A percentile compares a stretch with the other conserved stretches of the same genome.
Evolutionary conservation across 2,329 filamentous ascomycete species (phyloP).

Genomic region (Raffaelea ambrosiae): DNA sequence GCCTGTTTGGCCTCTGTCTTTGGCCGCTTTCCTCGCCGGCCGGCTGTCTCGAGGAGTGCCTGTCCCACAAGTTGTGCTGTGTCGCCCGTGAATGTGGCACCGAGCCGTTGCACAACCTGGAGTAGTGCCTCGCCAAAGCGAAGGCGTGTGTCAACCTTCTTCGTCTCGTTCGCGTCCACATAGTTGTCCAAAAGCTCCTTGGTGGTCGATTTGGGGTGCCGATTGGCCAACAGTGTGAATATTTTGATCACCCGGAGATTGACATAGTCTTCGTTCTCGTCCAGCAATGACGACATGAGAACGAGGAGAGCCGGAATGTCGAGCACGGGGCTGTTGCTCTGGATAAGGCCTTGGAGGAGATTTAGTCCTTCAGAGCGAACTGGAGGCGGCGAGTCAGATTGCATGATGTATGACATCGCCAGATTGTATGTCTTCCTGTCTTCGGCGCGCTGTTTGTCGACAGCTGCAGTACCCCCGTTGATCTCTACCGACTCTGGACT

Average conservation of each 20-base stretch:
- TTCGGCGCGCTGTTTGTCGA: slow-evolving; percentile 42
- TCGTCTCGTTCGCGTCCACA: slow-evolving; percentile 52
- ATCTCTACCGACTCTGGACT: neutral
- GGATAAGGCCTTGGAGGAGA: slow-evolving; percentile 49
- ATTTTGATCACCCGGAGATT: slow-evolving; percentile 60
- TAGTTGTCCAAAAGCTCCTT: slow-evolving; percentile 60
- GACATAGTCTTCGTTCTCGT: slow-evolving; percentile 63
- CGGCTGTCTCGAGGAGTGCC: slow-evolving; percentile 54
- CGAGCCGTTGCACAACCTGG: slow-evolving; percentile 54
- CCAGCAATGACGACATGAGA: slow-evolving; percentile 54
- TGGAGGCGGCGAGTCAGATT: slow-evolving; percentile 53
- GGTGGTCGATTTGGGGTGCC: slow-evolving; percentile 53
- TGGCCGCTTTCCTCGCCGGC: slow-evolving; percentile 51
- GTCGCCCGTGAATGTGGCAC: slow-evolving; percentile 46
- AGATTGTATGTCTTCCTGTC: slow-evolving; percentile 54
- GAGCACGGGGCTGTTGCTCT: slow-evolving; percentile 45
- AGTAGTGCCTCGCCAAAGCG: slow-evolving; percentile 60
- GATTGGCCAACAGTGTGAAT: slow-evolving; percentile 51
- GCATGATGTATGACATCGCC: slow-evolving; percentile 55
- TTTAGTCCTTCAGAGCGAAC: slow-evolving; percentile 59
- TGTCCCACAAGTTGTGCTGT: slow-evolving; percentile 43
- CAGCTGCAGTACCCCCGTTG: slow-evolving; percentile 18
- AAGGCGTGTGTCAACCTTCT: slow-evolving; percentile 53
- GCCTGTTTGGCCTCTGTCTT: slow-evolving; percentile 50
- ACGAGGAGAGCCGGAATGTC: slow-evolving; percentile 59